Evolutionary conservation across 441 rosid genomes (phyloP).

Genomic region (Adansonia gregorii): DNA sequence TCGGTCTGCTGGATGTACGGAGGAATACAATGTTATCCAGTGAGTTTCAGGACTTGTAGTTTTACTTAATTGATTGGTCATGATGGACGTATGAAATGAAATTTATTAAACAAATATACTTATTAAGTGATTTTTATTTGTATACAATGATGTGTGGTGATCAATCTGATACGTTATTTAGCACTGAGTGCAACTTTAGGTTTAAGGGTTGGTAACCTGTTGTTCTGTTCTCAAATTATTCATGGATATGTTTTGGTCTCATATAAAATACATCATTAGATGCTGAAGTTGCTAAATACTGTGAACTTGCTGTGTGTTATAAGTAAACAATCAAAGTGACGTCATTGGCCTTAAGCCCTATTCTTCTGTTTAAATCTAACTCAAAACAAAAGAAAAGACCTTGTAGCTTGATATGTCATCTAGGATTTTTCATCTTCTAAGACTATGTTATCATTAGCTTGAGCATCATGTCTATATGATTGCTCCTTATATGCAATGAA

Average conservation of each 20-base stretch:
- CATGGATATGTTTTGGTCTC: background rate
- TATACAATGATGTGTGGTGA: background rate
- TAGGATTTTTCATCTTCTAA: background rate
- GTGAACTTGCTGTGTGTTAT: constrained; percentile 1
- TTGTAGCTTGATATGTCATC: background rate
- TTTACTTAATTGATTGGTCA: background rate
- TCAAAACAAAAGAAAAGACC: background rate
- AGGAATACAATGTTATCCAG: constrained; percentile 76
- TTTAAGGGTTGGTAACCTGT: background rate
- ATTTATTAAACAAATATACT: background rate
- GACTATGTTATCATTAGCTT: background rate
- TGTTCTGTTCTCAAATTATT: background rate
- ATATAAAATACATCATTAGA: background rate
- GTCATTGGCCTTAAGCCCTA: background rate
- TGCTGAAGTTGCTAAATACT: background rate
- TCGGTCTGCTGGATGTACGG: constrained; percentile 89
- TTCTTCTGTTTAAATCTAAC: constrained; percentile 5
- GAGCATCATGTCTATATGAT: background rate
- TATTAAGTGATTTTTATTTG: background rate
- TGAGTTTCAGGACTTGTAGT: constrained; percentile 40
- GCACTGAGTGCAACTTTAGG: background rate
- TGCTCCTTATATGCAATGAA: background rate
- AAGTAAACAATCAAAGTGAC: background rate
- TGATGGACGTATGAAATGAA: background rate
- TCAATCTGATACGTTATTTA: background rate